phyloP scores from a whole-genome alignment of 148 eudicot genomes.

The Rhododendron kiyosumense region DNA sequence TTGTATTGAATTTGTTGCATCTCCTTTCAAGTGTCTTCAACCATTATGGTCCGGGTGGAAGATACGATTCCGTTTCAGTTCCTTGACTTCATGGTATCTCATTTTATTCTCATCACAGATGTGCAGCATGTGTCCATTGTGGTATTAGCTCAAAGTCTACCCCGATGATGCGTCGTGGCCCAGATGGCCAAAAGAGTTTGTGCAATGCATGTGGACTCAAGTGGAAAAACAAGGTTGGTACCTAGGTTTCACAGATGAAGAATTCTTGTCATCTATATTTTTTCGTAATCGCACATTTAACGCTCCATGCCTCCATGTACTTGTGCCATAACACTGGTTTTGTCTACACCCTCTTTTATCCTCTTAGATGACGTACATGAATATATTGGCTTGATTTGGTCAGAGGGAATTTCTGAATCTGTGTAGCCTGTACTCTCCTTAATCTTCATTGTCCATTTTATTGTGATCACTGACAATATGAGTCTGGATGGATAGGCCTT shows the following conservation, averaged over 20 bases:
- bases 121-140: slow-evolving; percentile 37
- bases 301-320: not conserved
- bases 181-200: slow-evolving; percentile 57
- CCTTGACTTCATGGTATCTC: not conserved
- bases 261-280: not conserved
- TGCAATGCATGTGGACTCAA: slow-evolving; percentile 71
- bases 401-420: not conserved
- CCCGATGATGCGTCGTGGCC: slow-evolving; percentile 76
- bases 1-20: not conserved
- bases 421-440: not conserved
- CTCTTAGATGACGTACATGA: not conserved
- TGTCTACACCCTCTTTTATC: not conserved
- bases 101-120: slow-evolving; percentile 27
- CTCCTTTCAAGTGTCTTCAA: not conserved
- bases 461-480: not conserved
- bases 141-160: slow-evolving; percentile 58
- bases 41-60: not conserved
- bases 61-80: not conserved
- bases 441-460: not conserved
- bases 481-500: not conserved
- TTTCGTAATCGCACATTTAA: not conserved
- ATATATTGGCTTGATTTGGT: not conserved
- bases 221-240: slow-evolving; percentile 63
- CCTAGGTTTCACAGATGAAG: not conserved
- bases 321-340: not conserved